Percentiles rank a stretch among this genome's conserved stretches.
These are phyloP conservation scores for Candida bentonensis DNA, from an alignment of 805 yeast genomes.

Conservation along the genomic window DNA sequence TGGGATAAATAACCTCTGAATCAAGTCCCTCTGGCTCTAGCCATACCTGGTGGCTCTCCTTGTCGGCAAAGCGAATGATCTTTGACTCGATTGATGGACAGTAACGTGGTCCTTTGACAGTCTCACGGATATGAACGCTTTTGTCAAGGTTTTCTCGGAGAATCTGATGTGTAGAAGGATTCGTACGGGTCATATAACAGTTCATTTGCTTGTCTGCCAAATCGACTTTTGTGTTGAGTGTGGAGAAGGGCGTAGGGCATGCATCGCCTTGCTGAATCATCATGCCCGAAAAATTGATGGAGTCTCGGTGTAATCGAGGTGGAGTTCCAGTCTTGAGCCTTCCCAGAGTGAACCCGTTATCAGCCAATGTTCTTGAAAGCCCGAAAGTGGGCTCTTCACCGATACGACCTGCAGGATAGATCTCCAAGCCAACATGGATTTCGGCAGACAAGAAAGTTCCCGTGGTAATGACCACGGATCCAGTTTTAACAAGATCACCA, in stretches of 20 bases:
- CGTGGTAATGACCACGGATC: slow-evolving; percentile 75
- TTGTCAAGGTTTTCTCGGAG: slow-evolving; percentile 58
- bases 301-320: slow-evolving; percentile 60
- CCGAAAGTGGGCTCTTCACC: slow-evolving; percentile 91
- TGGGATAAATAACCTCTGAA: slow-evolving; percentile 82
- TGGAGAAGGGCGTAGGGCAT: slow-evolving; percentile 87
- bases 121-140: slow-evolving; percentile 82
- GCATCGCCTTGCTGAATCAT: slow-evolving; percentile 64
- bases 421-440: slow-evolving; percentile 74
- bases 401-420: slow-evolving; percentile 81
- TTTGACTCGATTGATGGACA: slow-evolving; percentile 96
- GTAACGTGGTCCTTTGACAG: slow-evolving; percentile 91
- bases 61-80: slow-evolving; percentile 64
- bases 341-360: slow-evolving; percentile 73
- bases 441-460: slow-evolving; percentile 95
- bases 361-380: slow-evolving; percentile 58
- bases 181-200: slow-evolving; percentile 73
- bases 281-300: slow-evolving; percentile 56
- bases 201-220: slow-evolving; percentile 42
- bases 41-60: slow-evolving; percentile 74
- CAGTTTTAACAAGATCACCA: slow-evolving; percentile 46
- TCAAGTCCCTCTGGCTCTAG: slow-evolving; percentile 92
- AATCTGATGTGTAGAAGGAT: slow-evolving; percentile 55
- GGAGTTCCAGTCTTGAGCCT: slow-evolving; percentile 96
- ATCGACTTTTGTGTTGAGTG: slow-evolving; percentile 52